Conservation (phyloP, 2,329 filamentous ascomycete species). For the Trichoderma afroharzianum region DNA sequence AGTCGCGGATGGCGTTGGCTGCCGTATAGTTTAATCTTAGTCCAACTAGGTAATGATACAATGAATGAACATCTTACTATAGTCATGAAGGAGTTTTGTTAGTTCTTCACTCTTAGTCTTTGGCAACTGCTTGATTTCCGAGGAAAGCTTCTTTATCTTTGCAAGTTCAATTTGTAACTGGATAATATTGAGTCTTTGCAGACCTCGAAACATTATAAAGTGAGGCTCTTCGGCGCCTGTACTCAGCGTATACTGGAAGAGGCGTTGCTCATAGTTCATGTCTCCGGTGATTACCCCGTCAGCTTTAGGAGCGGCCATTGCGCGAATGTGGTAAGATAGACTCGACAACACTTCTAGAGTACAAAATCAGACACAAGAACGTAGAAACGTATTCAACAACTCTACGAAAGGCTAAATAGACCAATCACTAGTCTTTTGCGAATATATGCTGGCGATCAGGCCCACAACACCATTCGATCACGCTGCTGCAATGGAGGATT, state of each 20-base stretch:
- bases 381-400: not conserved
- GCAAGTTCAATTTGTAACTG: not conserved
- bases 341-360: not conserved
- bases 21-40: not conserved
- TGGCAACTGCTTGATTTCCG: not conserved
- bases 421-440: not conserved
- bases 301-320: not conserved
- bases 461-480: not conserved
- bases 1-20: not conserved
- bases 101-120: not conserved
- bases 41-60: not conserved
- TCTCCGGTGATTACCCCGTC: not conserved
- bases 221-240: not conserved
- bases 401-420: not conserved
- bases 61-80: not conserved
- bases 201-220: not conserved
- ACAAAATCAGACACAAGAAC: not conserved
- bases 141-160: not conserved
- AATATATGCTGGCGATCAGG: not conserved
- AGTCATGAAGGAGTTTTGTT: not conserved
- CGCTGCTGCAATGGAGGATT: not conserved
- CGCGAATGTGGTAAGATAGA: not conserved
- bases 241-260: not conserved
- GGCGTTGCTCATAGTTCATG: not conserved
- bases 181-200: not conserved